Percentiles rank a stretch among this genome's conserved stretches.
Conservation (phyloP, 371 early-diverging fungal species). For the Umbelopsis sp. region DNA sequence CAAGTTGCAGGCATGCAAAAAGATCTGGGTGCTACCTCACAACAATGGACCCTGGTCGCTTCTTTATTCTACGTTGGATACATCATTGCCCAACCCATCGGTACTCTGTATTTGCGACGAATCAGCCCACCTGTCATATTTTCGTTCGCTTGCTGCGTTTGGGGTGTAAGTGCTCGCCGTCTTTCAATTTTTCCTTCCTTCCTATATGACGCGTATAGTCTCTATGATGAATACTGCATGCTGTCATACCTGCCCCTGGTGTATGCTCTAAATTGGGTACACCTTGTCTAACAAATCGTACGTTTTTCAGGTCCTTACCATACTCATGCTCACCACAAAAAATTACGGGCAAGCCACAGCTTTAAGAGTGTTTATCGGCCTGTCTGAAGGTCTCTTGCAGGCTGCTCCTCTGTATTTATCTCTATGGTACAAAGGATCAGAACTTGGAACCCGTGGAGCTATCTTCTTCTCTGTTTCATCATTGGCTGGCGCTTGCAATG, state of each 20-base stretch:
- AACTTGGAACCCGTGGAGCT: slow-evolving; percentile 20
- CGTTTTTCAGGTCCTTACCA: not conserved
- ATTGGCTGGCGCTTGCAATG: slow-evolving; percentile 20
- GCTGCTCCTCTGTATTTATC: slow-evolving; percentile 22
- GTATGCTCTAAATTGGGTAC: too few species aligned
- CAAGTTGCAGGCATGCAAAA: slow-evolving; percentile 23
- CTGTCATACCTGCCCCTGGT: too few species aligned
- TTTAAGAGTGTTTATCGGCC: slow-evolving; percentile 15
- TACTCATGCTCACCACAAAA: slow-evolving; percentile 1
- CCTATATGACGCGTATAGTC: not conserved
- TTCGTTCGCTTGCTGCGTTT: slow-evolving; percentile 16
- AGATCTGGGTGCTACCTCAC: slow-evolving; percentile 3
- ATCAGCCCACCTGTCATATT: slow-evolving; percentile 14
- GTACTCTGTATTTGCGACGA: slow-evolving; percentile 18
- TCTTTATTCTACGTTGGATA: slow-evolving; percentile 13
- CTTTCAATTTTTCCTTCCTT: not conserved
- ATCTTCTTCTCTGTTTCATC: slow-evolving; percentile 22
- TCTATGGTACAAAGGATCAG: slow-evolving; percentile 14
- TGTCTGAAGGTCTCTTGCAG: slow-evolving; percentile 19
- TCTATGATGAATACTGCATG: not conserved
- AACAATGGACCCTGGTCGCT: not conserved
- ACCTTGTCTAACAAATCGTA: too few species aligned
- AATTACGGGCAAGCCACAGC: slow-evolving; percentile 13
- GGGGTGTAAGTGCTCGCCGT: slow-evolving; percentile 20
- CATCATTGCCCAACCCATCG: slow-evolving; percentile 13